These are phyloP conservation scores for Groenewaldozyma auringiensis DNA, from an alignment of 1,139 yeast species.

Conservation along the genomic window DNA sequence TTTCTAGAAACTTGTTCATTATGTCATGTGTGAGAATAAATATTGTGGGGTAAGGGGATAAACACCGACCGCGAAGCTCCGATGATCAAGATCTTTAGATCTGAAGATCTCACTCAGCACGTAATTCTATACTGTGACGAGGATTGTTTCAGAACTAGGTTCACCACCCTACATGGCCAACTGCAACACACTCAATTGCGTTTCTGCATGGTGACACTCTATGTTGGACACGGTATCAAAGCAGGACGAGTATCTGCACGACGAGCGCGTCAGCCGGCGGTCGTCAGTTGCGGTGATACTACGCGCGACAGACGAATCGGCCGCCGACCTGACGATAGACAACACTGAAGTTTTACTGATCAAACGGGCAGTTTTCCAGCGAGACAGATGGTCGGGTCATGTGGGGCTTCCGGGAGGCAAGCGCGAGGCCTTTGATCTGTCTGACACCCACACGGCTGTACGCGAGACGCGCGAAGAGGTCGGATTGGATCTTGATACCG, in stretches of 20 bases:
- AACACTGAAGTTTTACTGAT: constrained; percentile 31
- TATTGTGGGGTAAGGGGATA: neutral
- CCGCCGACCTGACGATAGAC: constrained; percentile 3
- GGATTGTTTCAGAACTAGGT: no score
- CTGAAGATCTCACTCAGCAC: no score
- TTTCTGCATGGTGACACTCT: no score
- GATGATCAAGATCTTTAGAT: no score
- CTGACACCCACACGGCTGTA: constrained; percentile 30
- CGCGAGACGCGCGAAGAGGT: constrained; percentile 36
- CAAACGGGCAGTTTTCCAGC: constrained; percentile 29
- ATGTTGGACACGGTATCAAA: neutral
- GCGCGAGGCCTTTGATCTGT: constrained; percentile 31
- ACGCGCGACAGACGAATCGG: neutral
- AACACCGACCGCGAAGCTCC: no score
- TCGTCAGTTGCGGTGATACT: constrained; percentile 1
- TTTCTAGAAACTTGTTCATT: constrained; percentile 16
- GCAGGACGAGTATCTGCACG: neutral
- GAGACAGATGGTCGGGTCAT: constrained; percentile 39
- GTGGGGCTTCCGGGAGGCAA: constrained; percentile 38
- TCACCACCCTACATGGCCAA: no score
- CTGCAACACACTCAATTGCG: no score
- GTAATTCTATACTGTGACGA: no score
- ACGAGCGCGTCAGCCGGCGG: constrained; percentile 3
- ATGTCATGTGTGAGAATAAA: no score
- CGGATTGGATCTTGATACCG: constrained; percentile 29